Evolutionary conservation across 305 asterid genomes (phyloP).

Genomic region (Solanum hybrid): DNA sequence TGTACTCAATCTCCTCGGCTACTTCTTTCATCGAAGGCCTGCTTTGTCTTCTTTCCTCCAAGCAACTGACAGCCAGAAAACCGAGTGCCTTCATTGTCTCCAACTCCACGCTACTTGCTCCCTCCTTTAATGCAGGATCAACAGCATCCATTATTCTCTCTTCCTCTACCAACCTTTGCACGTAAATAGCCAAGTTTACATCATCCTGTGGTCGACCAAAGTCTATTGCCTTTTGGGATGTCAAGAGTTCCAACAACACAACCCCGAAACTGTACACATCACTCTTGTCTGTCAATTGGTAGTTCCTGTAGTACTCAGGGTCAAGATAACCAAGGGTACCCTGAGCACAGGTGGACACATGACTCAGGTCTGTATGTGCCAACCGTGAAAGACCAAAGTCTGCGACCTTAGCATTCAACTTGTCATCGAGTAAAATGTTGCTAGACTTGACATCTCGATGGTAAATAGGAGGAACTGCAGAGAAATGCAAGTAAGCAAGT

Average conservation of each 20-base stretch:
- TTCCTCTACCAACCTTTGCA: constrained; percentile 62
- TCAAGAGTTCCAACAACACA: constrained; percentile 67
- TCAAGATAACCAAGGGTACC: constrained; percentile 91
- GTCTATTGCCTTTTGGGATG: constrained; percentile 80
- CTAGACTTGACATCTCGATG: constrained; percentile 91
- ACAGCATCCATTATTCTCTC: constrained; percentile 65
- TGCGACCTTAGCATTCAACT: constrained; percentile 57
- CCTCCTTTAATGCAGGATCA: constrained; percentile 65
- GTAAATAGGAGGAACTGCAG: constrained; percentile 77
- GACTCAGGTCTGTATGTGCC: constrained; percentile 78
- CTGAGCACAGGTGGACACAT: constrained; percentile 84
- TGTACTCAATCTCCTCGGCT: constrained; percentile 67
- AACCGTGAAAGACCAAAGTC: constrained; percentile 83
- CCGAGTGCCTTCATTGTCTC: constrained; percentile 95
- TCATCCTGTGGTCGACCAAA: constrained; percentile 55
- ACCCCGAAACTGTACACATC: constrained; percentile 92
- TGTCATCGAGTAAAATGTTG: constrained; percentile 68
- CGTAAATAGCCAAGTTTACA: constrained; percentile 73
- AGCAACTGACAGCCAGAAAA: constrained; percentile 65
- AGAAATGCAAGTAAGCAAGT: constrained; percentile 77
- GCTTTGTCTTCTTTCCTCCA: constrained; percentile 73
- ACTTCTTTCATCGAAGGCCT: constrained; percentile 97
- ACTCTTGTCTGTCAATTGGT: constrained; percentile 81
- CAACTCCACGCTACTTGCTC: constrained; percentile 44
- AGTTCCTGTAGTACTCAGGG: constrained; percentile 81